Conservation (phyloP, 31 red algal genomes). For the Bonnemaisonia californica region DNA sequence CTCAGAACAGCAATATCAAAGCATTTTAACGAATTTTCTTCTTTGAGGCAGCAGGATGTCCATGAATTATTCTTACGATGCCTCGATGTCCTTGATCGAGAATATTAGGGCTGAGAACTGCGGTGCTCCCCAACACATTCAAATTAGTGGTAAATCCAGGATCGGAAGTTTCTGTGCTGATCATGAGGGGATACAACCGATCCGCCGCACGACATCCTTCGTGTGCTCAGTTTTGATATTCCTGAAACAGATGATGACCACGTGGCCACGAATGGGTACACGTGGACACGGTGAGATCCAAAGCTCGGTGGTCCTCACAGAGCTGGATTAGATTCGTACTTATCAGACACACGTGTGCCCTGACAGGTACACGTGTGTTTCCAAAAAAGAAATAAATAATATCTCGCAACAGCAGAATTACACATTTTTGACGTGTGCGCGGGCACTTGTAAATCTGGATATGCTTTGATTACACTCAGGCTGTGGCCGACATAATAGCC, state of each 20-base stretch:
- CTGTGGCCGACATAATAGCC: too few relatives aligned
- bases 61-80: slow-evolving; percentile 36
- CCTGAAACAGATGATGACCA: slow-evolving; percentile 24
- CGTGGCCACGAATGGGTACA: too few relatives aligned
- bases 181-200: slow-evolving; percentile 13
- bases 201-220: slow-evolving; percentile 17
- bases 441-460: too few relatives aligned
- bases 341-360: too few relatives aligned
- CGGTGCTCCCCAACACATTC: slow-evolving; percentile 9
- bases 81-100: slow-evolving; percentile 20
- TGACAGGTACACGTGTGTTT: too few relatives aligned
- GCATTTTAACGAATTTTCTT: slow-evolving; percentile 32
- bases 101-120: neutral
- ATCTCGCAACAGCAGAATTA: too few relatives aligned
- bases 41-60: slow-evolving; percentile 32
- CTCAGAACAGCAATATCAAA: slow-evolving; percentile 18
- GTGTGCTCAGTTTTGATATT: slow-evolving; percentile 34
- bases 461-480: too few relatives aligned
- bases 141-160: slow-evolving; percentile 17
- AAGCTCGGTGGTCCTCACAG: too few relatives aligned
- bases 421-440: too few relatives aligned
- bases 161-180: slow-evolving; percentile 1
- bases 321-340: too few relatives aligned
- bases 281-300: too few relatives aligned
- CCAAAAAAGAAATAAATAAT: too few relatives aligned